These are phyloP conservation scores for Lathyrus oleraceus DNA, from an alignment of 306 rosid species.

Conservation along the genomic window DNA sequence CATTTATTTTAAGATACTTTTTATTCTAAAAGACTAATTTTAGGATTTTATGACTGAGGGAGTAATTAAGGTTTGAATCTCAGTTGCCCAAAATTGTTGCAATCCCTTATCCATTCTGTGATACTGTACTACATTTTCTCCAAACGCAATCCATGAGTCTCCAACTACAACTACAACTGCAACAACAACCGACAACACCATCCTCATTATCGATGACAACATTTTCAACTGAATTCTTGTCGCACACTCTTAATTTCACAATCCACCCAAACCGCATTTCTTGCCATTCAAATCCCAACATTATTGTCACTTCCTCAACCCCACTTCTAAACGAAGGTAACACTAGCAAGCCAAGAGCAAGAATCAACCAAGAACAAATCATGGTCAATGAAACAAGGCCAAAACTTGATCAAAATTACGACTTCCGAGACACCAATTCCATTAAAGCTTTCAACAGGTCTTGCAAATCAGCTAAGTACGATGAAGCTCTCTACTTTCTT, in stretches of 20 bases:
- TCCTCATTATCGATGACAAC: conserved; percentile 50
- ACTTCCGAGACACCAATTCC: conserved; percentile 56
- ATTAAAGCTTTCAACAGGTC: conserved; percentile 60
- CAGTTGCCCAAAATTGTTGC: too few relatives aligned
- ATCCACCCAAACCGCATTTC: conserved; percentile 36
- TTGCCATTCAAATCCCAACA: conserved; percentile 39
- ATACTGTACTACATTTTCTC: neutral
- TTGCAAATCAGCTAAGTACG: conserved; percentile 63
- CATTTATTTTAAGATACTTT: too few relatives aligned
- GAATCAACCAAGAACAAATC: conserved; percentile 15
- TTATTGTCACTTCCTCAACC: conserved; percentile 39
- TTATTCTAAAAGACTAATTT: too few relatives aligned
- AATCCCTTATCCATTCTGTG: conserved; percentile 41
- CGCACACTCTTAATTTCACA: conserved; percentile 45
- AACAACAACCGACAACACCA: neutral
- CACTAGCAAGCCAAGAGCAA: conserved; percentile 33
- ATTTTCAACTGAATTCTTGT: conserved; percentile 63
- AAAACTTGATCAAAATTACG: conserved; percentile 34
- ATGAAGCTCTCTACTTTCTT: conserved; percentile 72
- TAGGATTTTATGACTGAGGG: too few relatives aligned
- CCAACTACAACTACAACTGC: neutral
- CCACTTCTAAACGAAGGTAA: conserved; percentile 34
- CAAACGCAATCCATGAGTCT: conserved; percentile 31
- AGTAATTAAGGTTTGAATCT: neutral
- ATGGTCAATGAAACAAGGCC: conserved; percentile 25